phyloP scores from a whole-genome alignment of 768 basidiomycete species.

The Lepiota venenata region DNA sequence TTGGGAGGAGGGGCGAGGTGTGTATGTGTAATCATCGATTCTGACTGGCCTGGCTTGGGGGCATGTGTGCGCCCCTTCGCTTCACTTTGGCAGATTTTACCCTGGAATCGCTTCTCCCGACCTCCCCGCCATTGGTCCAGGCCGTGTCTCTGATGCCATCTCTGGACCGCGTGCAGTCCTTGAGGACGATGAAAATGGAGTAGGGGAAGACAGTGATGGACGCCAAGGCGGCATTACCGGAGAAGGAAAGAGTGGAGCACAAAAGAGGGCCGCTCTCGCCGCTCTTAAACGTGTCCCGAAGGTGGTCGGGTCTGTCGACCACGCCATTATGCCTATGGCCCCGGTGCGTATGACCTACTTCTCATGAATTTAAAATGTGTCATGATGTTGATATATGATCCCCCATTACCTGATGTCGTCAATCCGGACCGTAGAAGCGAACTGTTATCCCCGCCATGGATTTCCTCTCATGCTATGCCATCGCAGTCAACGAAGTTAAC shows the following conservation, averaged over 20 bases:
- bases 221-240: neutral
- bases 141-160: constrained; percentile 19
- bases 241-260: neutral
- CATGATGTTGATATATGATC: neutral
- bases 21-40: neutral
- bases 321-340: constrained; percentile 77
- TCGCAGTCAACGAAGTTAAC: constrained; percentile 94
- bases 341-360: constrained; percentile 49
- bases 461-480: constrained; percentile 91
- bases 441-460: constrained; percentile 92
- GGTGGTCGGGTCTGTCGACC: constrained; percentile 77
- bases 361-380: neutral
- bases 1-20: neutral
- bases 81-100: constrained; percentile 35
- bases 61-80: too few species aligned
- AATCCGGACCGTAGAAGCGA: constrained; percentile 49
- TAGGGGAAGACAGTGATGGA: constrained; percentile 12
- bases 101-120: constrained; percentile 38
- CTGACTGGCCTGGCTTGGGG: neutral
- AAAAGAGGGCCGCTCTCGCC: constrained; percentile 9
- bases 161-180: constrained; percentile 14
- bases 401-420: neutral
- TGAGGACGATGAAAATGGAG: constrained; percentile 13
- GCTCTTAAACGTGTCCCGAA: constrained; percentile 27
- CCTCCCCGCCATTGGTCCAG: constrained; percentile 29